A percentile compares a stretch with the other conserved stretches of the same genome.
These are phyloP conservation scores for Euphorbia tirucalli DNA, from an alignment of 345 rosid species.

Conservation along the genomic window DNA sequence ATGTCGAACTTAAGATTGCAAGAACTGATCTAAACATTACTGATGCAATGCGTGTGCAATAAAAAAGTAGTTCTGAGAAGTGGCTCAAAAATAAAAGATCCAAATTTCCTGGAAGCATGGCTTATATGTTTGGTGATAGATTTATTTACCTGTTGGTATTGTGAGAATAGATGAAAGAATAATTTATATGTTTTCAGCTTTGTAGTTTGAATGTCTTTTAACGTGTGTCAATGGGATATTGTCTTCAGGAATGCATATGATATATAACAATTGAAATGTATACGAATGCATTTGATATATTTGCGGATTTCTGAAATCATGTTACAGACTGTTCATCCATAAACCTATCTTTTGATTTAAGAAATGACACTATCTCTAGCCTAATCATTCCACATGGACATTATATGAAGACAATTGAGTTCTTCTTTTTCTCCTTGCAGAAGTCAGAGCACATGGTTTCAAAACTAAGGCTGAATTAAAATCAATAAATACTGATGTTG, in stretches of 20 bases:
- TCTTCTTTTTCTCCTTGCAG: slow-evolving; percentile 30
- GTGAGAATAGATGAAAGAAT: no score
- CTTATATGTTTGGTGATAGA: no score
- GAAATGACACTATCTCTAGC: background rate
- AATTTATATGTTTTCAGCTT: no score
- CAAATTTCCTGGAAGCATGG: no score
- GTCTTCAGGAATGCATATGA: background rate
- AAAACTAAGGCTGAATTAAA: slow-evolving; percentile 33
- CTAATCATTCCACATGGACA: background rate
- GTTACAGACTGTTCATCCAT: background rate
- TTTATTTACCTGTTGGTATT: no score
- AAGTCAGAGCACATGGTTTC: slow-evolving; percentile 67
- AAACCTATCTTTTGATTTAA: background rate
- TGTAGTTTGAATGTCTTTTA: no score
- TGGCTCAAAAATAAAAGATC: no score
- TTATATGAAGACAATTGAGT: background rate
- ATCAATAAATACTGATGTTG: background rate
- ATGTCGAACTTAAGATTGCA: no score
- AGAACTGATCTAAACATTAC: no score
- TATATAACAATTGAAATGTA: background rate
- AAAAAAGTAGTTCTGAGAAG: no score
- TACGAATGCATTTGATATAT: background rate
- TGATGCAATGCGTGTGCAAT: no score
- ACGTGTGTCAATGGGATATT: no score
- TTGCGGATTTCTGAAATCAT: background rate